phyloP scores from a whole-genome alignment of 208 protist genomes.

The Tritrichomonas musculus region DNA sequence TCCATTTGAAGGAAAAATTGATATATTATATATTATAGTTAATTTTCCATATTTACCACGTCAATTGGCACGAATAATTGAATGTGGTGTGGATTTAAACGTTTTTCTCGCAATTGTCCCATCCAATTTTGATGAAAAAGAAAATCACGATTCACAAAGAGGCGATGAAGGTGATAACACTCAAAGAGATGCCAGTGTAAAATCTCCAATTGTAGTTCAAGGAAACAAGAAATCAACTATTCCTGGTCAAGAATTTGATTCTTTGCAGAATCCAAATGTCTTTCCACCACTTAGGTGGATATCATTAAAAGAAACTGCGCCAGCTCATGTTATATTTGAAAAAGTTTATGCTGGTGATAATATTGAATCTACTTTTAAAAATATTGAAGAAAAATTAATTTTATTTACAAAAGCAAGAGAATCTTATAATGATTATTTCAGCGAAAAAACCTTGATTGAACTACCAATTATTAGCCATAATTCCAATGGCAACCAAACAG shows the following conservation, averaged over 20 bases:
- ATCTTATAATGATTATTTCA: background rate
- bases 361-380: background rate
- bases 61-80: background rate
- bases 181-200: background rate
- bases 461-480: background rate
- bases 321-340: background rate
- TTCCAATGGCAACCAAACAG: background rate
- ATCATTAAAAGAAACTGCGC: background rate
- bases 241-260: conserved; percentile 14
- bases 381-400: background rate
- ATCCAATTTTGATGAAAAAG: too few relatives aligned
- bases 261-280: background rate
- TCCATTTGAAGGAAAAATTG: conserved; percentile 3
- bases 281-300: background rate
- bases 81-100: background rate
- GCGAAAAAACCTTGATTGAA: background rate
- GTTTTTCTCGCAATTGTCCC: background rate
- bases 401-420: background rate
- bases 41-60: background rate
- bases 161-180: background rate
- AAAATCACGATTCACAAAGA: background rate
- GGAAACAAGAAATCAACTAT: conserved; percentile 7
- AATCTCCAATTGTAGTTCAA: background rate
- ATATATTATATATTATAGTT: background rate
- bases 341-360: background rate